phyloP scores from a whole-genome alignment of 805 yeast genomes.

The Candida jianshihensis region DNA sequence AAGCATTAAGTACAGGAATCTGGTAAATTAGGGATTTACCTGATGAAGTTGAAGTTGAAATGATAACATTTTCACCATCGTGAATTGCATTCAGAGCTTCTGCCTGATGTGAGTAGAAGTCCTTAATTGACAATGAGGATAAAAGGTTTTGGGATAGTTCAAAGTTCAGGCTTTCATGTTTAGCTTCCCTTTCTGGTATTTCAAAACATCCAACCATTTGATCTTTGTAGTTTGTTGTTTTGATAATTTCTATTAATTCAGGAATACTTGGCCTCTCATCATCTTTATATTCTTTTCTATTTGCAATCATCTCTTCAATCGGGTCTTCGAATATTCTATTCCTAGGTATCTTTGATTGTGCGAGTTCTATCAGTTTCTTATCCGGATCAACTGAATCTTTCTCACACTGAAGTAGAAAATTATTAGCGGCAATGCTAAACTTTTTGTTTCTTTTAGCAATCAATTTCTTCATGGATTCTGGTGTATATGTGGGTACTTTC shows the following conservation, averaged over 20 bases:
- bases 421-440: slow-evolving; percentile 36
- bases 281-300: slow-evolving; percentile 16
- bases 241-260: slow-evolving; percentile 43
- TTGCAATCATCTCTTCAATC: slow-evolving; percentile 45
- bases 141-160: slow-evolving; percentile 44
- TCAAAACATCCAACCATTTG: slow-evolving; percentile 55
- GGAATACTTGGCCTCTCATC: slow-evolving; percentile 37
- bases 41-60: slow-evolving; percentile 93
- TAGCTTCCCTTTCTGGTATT: slow-evolving; percentile 40
- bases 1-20: slow-evolving; percentile 59
- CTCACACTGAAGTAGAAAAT: slow-evolving; percentile 29
- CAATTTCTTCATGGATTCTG: slow-evolving; percentile 52
- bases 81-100: slow-evolving; percentile 60
- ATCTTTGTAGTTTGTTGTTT: slow-evolving; percentile 46
- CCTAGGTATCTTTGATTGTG: slow-evolving; percentile 38
- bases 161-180: slow-evolving; percentile 34
- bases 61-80: slow-evolving; percentile 61
- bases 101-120: slow-evolving; percentile 76
- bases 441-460: slow-evolving; percentile 50
- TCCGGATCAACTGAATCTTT: slow-evolving; percentile 33
- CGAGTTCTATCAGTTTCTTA: slow-evolving; percentile 28
- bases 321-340: slow-evolving; percentile 51
- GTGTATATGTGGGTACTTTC: slow-evolving; percentile 42
- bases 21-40: slow-evolving; percentile 95
- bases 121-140: slow-evolving; percentile 42